Conservation (phyloP, 805 yeast species). For the Saccharomycopsis microspora region DNA sequence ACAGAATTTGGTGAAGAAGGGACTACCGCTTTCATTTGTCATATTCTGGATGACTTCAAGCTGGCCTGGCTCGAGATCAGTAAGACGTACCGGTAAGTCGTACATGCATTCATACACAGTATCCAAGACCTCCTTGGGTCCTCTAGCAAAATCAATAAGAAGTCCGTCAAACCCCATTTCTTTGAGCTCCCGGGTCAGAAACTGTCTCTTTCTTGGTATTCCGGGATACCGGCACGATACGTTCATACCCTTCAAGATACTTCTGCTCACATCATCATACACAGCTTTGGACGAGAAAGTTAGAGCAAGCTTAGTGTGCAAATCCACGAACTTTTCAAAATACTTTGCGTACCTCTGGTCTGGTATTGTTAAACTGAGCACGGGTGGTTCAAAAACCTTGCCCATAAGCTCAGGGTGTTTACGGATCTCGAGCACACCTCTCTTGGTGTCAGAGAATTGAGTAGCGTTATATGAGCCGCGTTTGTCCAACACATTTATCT, state of each 20-base stretch:
- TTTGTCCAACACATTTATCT: slow-evolving; percentile 33
- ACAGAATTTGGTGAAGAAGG: slow-evolving; percentile 39
- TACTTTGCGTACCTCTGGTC: slow-evolving; percentile 39
- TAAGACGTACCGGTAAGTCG: slow-evolving; percentile 50
- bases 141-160: slow-evolving; percentile 56
- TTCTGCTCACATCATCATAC: slow-evolving; percentile 33
- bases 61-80: slow-evolving; percentile 31
- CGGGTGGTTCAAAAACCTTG: slow-evolving; percentile 62
- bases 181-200: slow-evolving; percentile 26
- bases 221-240: slow-evolving; percentile 46
- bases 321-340: slow-evolving; percentile 46
- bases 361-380: slow-evolving; percentile 46
- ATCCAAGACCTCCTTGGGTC: slow-evolving; percentile 59
- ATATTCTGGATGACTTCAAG: slow-evolving; percentile 24
- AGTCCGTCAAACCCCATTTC: slow-evolving; percentile 72
- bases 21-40: slow-evolving; percentile 29
- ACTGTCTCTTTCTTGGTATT: slow-evolving; percentile 6
- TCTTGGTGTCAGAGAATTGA: slow-evolving; percentile 23
- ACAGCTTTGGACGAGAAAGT: slow-evolving; percentile 44
- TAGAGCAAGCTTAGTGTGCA: slow-evolving; percentile 45
- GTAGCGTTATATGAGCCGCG: slow-evolving; percentile 15
- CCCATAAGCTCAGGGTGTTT: slow-evolving; percentile 27
- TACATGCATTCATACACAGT: slow-evolving; percentile 45
- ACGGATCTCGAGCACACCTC: slow-evolving; percentile 25
- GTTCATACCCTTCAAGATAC: slow-evolving; percentile 32